Evolutionary conservation across 345 rosid genomes (phyloP).

Genomic region (Lumnitzera littorea): DNA sequence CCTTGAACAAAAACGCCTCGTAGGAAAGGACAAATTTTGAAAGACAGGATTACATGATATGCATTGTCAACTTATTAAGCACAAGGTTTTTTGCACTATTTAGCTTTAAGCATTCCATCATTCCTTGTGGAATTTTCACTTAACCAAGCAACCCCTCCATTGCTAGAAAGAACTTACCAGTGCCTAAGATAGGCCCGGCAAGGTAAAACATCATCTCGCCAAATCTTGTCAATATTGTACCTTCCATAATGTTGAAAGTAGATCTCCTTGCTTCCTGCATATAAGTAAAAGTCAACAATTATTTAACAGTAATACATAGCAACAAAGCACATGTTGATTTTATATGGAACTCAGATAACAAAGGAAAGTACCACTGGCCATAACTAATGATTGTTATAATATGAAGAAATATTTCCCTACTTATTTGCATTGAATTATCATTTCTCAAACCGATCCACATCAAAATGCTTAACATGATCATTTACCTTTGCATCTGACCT

Average conservation of each 20-base stretch:
- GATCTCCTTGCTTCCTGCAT: conserved; percentile 65
- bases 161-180: conserved; percentile 40
- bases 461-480: background rate
- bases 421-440: no score
- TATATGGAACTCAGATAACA: background rate
- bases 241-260: conserved; percentile 66
- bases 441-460: background rate
- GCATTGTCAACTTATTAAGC: no score
- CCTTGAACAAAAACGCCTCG: no score
- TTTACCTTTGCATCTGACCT: conserved; percentile 68
- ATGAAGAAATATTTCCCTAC: no score
- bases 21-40: no score
- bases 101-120: background rate
- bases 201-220: conserved; percentile 85
- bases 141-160: no score
- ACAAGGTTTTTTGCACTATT: no score
- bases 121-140: no score
- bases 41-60: no score
- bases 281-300: background rate
- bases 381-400: no score
- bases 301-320: background rate
- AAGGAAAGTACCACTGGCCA: no score
- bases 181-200: conserved; percentile 89
- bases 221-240: conserved; percentile 66
- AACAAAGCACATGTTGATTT: background rate